Evolutionary conservation across 2,329 filamentous ascomycete species (phyloP).

Genomic region (Lasiodiplodia citricola): DNA sequence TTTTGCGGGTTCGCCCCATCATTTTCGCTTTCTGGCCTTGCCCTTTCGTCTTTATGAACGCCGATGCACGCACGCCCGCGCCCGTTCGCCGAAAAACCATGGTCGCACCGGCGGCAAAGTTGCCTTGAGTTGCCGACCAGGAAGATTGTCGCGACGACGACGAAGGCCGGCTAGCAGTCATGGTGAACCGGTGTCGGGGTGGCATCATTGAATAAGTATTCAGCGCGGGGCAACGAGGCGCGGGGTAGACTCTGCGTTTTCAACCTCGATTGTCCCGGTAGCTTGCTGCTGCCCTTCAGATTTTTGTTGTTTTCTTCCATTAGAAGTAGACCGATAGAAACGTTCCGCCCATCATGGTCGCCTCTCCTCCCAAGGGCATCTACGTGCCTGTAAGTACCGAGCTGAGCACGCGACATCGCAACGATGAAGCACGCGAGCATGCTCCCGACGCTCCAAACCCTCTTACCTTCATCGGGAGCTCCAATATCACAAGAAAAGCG

Average conservation of each 20-base stretch:
- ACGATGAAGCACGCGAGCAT: background rate
- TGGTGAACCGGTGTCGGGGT: background rate
- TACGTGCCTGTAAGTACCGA: constrained; percentile 26
- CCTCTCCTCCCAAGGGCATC: constrained; percentile 26
- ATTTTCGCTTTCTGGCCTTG: background rate
- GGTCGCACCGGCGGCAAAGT: background rate
- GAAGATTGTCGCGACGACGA: background rate
- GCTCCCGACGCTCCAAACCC: background rate
- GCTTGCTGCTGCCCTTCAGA: no score
- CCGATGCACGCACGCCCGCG: background rate
- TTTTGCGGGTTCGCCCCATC: background rate
- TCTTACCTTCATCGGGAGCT: background rate
- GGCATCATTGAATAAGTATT: background rate
- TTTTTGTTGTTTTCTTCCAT: background rate
- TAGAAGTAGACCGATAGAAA: background rate
- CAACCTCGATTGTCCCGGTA: background rate
- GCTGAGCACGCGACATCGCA: background rate
- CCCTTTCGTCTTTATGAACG: background rate
- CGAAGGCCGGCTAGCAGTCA: background rate
- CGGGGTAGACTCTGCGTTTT: background rate
- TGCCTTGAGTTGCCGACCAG: background rate
- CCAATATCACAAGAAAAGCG: background rate
- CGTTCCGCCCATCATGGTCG: constrained; percentile 4
- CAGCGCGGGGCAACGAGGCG: background rate
- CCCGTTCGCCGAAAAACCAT: background rate